Evolutionary conservation across 768 basidiomycete genomes (phyloP).

Genomic region (Tephrocybe rancida): DNA sequence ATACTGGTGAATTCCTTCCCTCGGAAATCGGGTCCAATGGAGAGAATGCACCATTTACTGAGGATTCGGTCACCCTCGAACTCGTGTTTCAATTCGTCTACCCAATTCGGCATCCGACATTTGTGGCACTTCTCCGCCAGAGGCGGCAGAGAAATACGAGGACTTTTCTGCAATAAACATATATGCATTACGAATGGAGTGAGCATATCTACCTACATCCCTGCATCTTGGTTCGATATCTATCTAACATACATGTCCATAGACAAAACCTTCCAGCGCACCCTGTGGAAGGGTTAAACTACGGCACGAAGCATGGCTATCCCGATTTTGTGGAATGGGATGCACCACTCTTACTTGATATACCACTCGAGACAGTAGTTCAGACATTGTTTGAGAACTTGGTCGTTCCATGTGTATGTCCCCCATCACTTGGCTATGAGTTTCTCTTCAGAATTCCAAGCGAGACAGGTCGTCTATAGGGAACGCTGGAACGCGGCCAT

Average conservation of each 20-base stretch:
- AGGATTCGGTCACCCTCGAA: constrained; percentile 9
- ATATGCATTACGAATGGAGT: constrained; percentile 9
- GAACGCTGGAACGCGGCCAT: neutral
- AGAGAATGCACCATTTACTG: neutral
- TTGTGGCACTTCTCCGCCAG: neutral
- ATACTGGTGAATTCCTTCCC: constrained; percentile 1
- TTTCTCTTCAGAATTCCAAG: too few species aligned
- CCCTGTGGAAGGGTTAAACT: neutral
- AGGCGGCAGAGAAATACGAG: constrained; percentile 16
- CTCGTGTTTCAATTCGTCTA: constrained; percentile 13
- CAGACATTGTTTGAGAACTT: neutral
- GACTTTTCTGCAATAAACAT: constrained; percentile 7
- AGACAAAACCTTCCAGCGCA: neutral
- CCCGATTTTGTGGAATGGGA: neutral
- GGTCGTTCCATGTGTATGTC: constrained; percentile 8
- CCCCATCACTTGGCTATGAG: neutral
- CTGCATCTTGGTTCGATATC: neutral
- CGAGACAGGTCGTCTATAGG: neutral
- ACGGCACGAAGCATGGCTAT: constrained; percentile 2
- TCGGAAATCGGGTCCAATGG: neutral
- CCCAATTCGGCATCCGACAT: constrained; percentile 1
- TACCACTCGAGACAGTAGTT: constrained; percentile 1
- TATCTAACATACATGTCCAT: neutral
- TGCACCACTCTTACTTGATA: constrained; percentile 1
- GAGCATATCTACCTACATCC: neutral